Conservation (phyloP, 306 rosid species). For the Prunus davidiana region DNA sequence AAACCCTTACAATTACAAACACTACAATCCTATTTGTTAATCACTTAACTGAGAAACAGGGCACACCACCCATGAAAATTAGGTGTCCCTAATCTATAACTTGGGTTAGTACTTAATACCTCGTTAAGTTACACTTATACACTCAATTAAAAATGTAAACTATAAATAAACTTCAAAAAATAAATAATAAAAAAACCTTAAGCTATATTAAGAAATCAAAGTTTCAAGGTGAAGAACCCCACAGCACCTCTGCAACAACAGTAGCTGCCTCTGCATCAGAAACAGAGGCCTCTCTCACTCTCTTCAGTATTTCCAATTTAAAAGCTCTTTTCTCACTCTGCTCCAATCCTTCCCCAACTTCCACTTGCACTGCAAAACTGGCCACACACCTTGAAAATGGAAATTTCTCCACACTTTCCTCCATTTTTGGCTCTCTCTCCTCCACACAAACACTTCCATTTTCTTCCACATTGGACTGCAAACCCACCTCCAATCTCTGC, state of each 20-base stretch:
- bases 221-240: conserved; percentile 62
- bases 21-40: no score
- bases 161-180: no score
- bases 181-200: no score
- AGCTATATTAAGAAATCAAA: no score
- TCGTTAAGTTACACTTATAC: background rate
- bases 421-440: background rate
- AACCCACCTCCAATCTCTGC: conserved; percentile 36
- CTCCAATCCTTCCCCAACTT: conserved; percentile 60
- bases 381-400: conserved; percentile 49
- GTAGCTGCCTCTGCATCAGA: conserved; percentile 55
- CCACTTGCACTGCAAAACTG: conserved; percentile 49
- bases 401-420: background rate
- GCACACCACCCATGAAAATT: background rate
- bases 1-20: no score
- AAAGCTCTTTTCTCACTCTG: conserved; percentile 45
- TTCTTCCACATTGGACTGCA: background rate
- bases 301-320: conserved; percentile 43
- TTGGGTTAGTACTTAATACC: background rate
- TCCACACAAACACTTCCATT: no score
- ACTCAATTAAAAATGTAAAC: background rate
- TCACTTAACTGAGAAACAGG: background rate
- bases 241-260: conserved; percentile 47
- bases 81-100: background rate
- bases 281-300: conserved; percentile 46